A percentile compares a stretch with the other conserved stretches of the same genome.
Conservation (phyloP, 306 rosid species). For the Cyclanthera cordifolia region DNA sequence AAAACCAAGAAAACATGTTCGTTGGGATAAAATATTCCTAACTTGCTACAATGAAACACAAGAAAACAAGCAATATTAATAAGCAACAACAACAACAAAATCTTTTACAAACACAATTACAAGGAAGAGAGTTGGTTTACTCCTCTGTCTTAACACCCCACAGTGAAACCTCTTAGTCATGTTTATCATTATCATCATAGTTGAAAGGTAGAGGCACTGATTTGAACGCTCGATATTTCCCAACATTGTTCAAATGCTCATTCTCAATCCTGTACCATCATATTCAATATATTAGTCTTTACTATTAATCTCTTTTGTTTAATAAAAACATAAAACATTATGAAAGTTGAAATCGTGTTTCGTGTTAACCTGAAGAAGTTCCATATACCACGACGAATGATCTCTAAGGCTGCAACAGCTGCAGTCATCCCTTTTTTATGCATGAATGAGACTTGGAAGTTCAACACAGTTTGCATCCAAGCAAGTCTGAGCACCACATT, state of each 20-base stretch:
- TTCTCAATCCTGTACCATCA: not conserved
- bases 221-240: not conserved
- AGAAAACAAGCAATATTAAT: too few species aligned
- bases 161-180: too few species aligned
- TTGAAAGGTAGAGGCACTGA: constrained; percentile 2
- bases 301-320: not conserved
- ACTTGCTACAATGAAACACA: too few species aligned
- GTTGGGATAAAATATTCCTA: too few species aligned
- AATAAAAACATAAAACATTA: too few species aligned
- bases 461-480: constrained; percentile 49
- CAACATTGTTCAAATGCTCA: constrained; percentile 9
- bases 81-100: too few species aligned
- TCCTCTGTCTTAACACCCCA: too few species aligned
- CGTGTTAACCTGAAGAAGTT: constrained; percentile 45
- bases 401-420: constrained; percentile 43
- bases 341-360: too few species aligned
- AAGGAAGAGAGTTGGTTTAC: too few species aligned
- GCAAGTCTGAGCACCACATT: constrained; percentile 64
- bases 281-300: not conserved
- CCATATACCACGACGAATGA: constrained; percentile 64
- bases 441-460: constrained; percentile 23
- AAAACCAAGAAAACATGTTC: too few species aligned
- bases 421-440: constrained; percentile 29
- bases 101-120: too few species aligned
- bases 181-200: constrained; percentile 1